These are phyloP conservation scores for Cutaneotrichosporon arboriforme DNA, from an alignment of 1,284 basidiomycete genomes.

Conservation along the genomic window DNA sequence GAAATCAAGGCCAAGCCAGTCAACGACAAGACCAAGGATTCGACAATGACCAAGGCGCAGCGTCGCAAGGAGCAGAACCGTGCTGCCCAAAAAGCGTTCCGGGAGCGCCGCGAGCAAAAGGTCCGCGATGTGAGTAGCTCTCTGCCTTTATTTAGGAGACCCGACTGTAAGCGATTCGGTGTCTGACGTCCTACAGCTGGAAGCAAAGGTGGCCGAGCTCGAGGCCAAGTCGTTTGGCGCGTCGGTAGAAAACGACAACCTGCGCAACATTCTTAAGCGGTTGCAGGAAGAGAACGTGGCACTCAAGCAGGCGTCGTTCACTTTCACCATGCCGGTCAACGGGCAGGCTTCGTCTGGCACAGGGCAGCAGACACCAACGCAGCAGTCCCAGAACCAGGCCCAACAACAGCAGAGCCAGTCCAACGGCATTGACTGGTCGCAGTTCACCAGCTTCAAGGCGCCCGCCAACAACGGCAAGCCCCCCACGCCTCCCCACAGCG, in stretches of 20 bases:
- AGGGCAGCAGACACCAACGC: conserved; percentile 8
- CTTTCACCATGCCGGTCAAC: conserved; percentile 43
- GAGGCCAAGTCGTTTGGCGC: conserved; percentile 44
- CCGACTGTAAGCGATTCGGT: too few species aligned
- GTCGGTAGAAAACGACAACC: conserved; percentile 47
- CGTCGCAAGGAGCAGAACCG: conserved; percentile 49
- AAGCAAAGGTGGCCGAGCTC: conserved; percentile 46
- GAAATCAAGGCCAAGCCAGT: conserved; percentile 14
- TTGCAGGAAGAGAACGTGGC: conserved; percentile 49
- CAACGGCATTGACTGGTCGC: conserved; percentile 18
- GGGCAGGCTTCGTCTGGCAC: conserved; percentile 10
- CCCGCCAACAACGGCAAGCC: conserved; percentile 28
- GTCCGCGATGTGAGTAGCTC: conserved; percentile 46
- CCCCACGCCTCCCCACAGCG: conserved; percentile 35
- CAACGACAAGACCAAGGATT: conserved; percentile 10
- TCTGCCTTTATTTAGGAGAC: too few species aligned
- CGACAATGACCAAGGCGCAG: conserved; percentile 33
- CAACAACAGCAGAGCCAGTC: neutral
- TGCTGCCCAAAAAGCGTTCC: conserved; percentile 49
- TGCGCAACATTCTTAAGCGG: conserved; percentile 44
- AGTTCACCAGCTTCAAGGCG: conserved; percentile 11
- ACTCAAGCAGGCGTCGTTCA: conserved; percentile 46
- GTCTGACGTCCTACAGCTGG: conserved; percentile 32
- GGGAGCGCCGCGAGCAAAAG: conserved; percentile 47
- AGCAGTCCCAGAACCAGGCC: neutral